phyloP scores from a whole-genome alignment of 2,329 filamentous ascomycete species.

The Alternaria alternata region DNA sequence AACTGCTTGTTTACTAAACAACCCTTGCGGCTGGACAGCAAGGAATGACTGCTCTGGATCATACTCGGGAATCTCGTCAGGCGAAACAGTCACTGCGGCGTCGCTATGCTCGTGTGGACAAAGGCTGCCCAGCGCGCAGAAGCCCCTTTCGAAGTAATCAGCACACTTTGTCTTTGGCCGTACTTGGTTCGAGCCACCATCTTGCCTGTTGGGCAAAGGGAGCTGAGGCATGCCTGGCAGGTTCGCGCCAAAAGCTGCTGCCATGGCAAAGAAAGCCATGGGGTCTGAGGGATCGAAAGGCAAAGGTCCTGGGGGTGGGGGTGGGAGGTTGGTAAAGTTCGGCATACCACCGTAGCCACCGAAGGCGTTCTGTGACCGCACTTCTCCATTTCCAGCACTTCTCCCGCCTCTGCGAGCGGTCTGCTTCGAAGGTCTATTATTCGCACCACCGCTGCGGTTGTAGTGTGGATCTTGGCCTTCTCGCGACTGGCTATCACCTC shows the following conservation, averaged over 20 bases:
- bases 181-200: conserved; percentile 16
- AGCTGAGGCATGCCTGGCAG: conserved; percentile 53
- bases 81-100: conserved; percentile 15
- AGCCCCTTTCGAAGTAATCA: conserved; percentile 77
- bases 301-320: conserved; percentile 56
- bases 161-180: conserved; percentile 63
- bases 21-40: conserved; percentile 15
- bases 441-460: conserved; percentile 34
- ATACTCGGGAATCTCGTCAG: conserved; percentile 57
- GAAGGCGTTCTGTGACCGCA: conserved; percentile 16
- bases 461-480: conserved; percentile 54
- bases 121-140: conserved; percentile 70
- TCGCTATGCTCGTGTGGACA: conserved; percentile 75
- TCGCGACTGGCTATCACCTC: conserved; percentile 55
- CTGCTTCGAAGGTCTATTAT: conserved; percentile 61
- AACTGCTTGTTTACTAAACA: background rate
- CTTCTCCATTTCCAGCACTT: conserved; percentile 14
- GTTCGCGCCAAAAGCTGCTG: conserved; percentile 56
- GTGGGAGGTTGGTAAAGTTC: conserved; percentile 45
- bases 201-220: conserved; percentile 43
- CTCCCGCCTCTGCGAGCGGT: conserved; percentile 61
- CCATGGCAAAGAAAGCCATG: conserved; percentile 69
- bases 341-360: conserved; percentile 20
- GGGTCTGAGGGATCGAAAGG: conserved; percentile 68
- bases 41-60: conserved; percentile 65